Conservation (phyloP, 805 yeast genomes). For the Jamesozyma gamospora region DNA sequence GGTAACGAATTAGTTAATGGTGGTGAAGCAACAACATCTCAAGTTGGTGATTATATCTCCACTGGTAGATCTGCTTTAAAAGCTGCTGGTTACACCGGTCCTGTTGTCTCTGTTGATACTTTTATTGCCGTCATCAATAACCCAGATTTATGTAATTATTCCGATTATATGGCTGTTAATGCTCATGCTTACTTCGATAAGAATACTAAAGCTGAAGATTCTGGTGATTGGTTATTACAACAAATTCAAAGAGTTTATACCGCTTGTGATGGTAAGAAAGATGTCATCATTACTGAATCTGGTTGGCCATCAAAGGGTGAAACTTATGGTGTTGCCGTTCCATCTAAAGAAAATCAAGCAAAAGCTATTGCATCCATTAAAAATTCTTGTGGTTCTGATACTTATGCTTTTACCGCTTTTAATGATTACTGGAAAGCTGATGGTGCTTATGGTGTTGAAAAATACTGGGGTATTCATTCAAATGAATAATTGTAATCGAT, state of each 20-base stretch:
- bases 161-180: conserved; percentile 93
- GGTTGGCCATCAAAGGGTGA: conserved; percentile 97
- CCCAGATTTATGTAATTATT: conserved; percentile 79
- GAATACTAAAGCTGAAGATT: conserved; percentile 58
- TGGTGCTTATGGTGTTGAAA: conserved; percentile 64
- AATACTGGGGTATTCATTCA: conserved; percentile 69
- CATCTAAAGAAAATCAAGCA: conserved; percentile 64
- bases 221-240: conserved; percentile 83
- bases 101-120: conserved; percentile 92
- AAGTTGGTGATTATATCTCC: conserved; percentile 54
- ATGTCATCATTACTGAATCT: conserved; percentile 76
- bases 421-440: conserved; percentile 82
- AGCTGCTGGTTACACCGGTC: conserved; percentile 82
- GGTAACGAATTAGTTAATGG: conserved; percentile 97
- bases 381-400: conserved; percentile 53
- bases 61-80: conserved; percentile 63
- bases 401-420: conserved; percentile 73
- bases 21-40: conserved; percentile 65
- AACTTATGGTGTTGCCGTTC: conserved; percentile 71
- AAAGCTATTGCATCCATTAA: conserved; percentile 63
- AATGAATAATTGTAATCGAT: conserved; percentile 5
- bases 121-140: conserved; percentile 90
- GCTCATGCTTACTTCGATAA: conserved; percentile 98
- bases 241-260: conserved; percentile 87
- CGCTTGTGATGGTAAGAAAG: conserved; percentile 69